Evolutionary conservation across 2,329 filamentous ascomycete species (phyloP).

Genomic region (Magnaporthiopsis poae): DNA sequence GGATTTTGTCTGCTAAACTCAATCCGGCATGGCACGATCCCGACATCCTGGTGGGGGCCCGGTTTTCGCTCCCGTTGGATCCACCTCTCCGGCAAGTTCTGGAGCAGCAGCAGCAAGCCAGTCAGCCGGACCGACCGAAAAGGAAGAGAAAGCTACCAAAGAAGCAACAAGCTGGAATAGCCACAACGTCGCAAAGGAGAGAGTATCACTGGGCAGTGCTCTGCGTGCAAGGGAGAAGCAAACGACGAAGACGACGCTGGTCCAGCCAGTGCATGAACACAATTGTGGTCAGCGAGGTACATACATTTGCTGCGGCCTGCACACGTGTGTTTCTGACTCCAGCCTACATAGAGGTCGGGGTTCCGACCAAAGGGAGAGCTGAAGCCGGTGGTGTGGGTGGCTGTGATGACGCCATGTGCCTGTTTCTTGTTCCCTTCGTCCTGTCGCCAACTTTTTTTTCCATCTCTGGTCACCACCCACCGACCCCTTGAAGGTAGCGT

Average conservation of each 20-base stretch:
- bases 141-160: not conserved
- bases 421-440: not conserved
- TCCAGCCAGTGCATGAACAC: not conserved
- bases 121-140: too few species aligned
- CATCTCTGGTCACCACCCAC: not conserved
- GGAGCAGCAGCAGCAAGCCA: not conserved
- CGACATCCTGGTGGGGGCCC: not conserved
- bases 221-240: not conserved
- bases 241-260: not conserved
- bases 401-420: not conserved
- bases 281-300: not conserved
- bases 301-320: not conserved
- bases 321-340: not conserved
- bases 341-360: not conserved
- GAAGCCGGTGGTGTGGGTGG: not conserved
- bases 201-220: too few species aligned
- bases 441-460: not conserved
- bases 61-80: not conserved
- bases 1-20: not conserved
- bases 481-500: not conserved
- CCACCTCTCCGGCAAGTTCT: not conserved
- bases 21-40: not conserved
- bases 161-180: not conserved
- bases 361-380: not conserved
- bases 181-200: not conserved